Evolutionary conservation across 2,329 filamentous ascomycete genomes (phyloP), one percentile per base, ranked within the genome.

Genomic region (Macrophomina phaseolina): DNA sequence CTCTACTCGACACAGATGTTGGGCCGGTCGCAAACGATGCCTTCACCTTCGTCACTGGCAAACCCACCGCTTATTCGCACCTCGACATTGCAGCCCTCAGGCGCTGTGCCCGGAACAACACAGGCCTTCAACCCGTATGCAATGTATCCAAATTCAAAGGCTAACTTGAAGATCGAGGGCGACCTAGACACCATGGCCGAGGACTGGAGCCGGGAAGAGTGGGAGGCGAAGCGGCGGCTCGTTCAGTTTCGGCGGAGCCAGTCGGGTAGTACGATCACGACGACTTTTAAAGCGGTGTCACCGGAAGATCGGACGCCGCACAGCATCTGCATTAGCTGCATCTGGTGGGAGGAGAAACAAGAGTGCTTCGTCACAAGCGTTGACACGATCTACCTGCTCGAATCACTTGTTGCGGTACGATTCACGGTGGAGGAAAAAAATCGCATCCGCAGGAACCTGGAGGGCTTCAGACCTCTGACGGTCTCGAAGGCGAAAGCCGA

Each of bases 361-460:
- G 92, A 97, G 73, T 97, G 91, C 79, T 98, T 89, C 77, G 93
- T 98, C 64, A 98, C 95, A 2, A 97, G 94, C 63, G 95, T 99
- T 18, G 95, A 99, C 79, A 97, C 94, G 2, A 98, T 99, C 73
- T 91, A 91, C 73, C 85, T 99, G n/a, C 85, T 99, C 2, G 95
- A 98, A 81, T 91, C 94, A 71, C 85, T 99, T 6, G 92, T 98
- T 7, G 92, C 89, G 0, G 89, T 90, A 53, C 87, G 92, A 34
- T 99, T 98, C 81, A 94, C 91, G 0, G 94, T 98, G 4, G 94
- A 98, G 77, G 95, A 98, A 83, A 99, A 98, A 87, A 99, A 99
- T 79, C 89, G 95, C 63, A 98, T 99, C 73, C 90, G 95, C 36
- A 89, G 95, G 69, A 99, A 99, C 75, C 84, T 99, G 40, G 95